These are phyloP conservation scores for Umbelopsis sp. DNA, from an alignment of 192 early-diverging fungal species.

Conservation along the genomic window DNA sequence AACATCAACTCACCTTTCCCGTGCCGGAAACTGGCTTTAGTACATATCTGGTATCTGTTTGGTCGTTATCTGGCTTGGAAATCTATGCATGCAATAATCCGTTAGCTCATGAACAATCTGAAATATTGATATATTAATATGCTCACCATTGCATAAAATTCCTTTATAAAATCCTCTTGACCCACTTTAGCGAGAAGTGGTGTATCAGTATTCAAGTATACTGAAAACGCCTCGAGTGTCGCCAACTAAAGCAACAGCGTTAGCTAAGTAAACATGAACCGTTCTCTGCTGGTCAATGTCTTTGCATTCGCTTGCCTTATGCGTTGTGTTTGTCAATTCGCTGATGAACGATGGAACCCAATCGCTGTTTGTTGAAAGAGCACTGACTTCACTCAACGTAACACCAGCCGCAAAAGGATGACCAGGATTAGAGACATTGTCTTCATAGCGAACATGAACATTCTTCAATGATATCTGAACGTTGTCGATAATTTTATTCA, in stretches of 20 bases:
- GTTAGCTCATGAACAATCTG: constrained; percentile 17
- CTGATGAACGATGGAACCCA: constrained; percentile 73
- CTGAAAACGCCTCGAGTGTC: constrained; percentile 58
- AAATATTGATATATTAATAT: not conserved
- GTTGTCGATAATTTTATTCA: constrained; percentile 86
- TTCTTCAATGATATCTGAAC: constrained; percentile 82
- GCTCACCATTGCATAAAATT: constrained; percentile 28
- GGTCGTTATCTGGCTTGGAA: constrained; percentile 41
- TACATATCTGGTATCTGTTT: constrained; percentile 64
- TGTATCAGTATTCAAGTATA: constrained; percentile 77
- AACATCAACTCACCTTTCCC: constrained; percentile 52
- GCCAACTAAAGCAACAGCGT: constrained; percentile 45
- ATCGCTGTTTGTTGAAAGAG: constrained; percentile 74
- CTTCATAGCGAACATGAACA: constrained; percentile 89
- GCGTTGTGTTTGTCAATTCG: constrained; percentile 64
- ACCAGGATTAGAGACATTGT: constrained; percentile 65
- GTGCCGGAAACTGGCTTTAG: constrained; percentile 79
- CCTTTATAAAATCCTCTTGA: constrained; percentile 11
- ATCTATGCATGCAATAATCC: constrained; percentile 34
- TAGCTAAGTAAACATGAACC: not conserved
- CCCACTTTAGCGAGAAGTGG: constrained; percentile 15
- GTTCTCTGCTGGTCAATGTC: too few species aligned
- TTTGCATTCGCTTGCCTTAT: too few species aligned
- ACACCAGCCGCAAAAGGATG: constrained; percentile 77
- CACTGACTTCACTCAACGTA: constrained; percentile 78